Conservation (phyloP, 1,139 yeast genomes). For the Scheffersomyces titani region DNA sequence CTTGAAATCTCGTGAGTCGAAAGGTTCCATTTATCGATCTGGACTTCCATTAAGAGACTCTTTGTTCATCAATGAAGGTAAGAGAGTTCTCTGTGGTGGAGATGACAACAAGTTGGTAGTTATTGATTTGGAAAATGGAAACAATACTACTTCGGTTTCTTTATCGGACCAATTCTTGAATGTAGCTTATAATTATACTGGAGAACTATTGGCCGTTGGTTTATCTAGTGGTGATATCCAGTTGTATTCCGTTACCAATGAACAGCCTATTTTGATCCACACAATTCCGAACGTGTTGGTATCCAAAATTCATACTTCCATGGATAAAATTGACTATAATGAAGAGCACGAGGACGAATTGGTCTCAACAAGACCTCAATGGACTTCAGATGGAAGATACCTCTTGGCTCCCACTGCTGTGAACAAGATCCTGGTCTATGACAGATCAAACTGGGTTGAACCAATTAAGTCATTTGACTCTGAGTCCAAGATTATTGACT, state of each 20-base stretch:
- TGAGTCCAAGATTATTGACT: slow-evolving; percentile 38
- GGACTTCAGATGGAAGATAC: slow-evolving; percentile 53
- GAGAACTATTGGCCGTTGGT: slow-evolving; percentile 62
- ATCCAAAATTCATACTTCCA: slow-evolving; percentile 33
- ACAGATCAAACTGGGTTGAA: slow-evolving; percentile 33
- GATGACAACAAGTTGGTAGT: slow-evolving; percentile 68
- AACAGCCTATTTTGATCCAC: slow-evolving; percentile 36
- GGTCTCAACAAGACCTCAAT: slow-evolving; percentile 30
- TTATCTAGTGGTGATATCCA: slow-evolving; percentile 68
- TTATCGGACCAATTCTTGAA: slow-evolving; percentile 59
- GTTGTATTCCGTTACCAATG: slow-evolving; percentile 60
- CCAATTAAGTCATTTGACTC: slow-evolving; percentile 6
- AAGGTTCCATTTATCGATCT: slow-evolving; percentile 37
- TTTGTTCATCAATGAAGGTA: slow-evolving; percentile 68
- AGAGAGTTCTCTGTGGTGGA: slow-evolving; percentile 71
- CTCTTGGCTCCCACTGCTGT: slow-evolving; percentile 58
- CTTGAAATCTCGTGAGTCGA: slow-evolving; percentile 18
- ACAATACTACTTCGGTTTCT: slow-evolving; percentile 33
- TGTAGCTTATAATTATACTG: slow-evolving; percentile 61
- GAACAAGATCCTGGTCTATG: slow-evolving; percentile 35
- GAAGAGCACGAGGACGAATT: slow-evolving; percentile 45
- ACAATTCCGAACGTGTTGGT: slow-evolving; percentile 45
- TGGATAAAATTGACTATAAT: slow-evolving; percentile 37
- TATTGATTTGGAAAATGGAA: slow-evolving; percentile 47
- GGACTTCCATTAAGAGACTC: slow-evolving; percentile 70